These are phyloP conservation scores for Penicillium tannophilum DNA, from an alignment of 495 filamentous ascomycete species.

Conservation along the genomic window DNA sequence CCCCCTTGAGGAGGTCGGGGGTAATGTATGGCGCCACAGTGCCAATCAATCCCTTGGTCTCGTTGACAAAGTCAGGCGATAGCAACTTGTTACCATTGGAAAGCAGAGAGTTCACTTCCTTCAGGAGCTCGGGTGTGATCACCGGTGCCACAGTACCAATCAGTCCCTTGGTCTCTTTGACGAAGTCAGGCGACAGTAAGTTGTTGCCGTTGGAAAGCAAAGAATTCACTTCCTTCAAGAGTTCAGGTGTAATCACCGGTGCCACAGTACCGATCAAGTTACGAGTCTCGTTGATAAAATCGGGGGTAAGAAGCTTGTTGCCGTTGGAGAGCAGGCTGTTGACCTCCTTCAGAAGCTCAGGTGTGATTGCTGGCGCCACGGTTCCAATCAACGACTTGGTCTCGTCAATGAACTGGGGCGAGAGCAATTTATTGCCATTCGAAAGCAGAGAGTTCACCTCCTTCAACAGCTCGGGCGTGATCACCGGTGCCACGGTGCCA, in stretches of 20 bases:
- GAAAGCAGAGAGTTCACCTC: slow-evolving; percentile 41
- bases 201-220: slow-evolving; percentile 43
- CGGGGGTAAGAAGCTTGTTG: slow-evolving; percentile 37
- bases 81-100: slow-evolving; percentile 43
- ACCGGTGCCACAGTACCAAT: slow-evolving; percentile 40
- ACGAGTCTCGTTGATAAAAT: slow-evolving; percentile 40
- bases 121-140: slow-evolving; percentile 47
- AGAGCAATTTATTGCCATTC: slow-evolving; percentile 44
- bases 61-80: slow-evolving; percentile 41
- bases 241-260: slow-evolving; percentile 37
- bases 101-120: slow-evolving; percentile 43
- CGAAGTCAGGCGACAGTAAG: slow-evolving; percentile 29
- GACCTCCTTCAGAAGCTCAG: slow-evolving; percentile 20
- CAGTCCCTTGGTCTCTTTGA: slow-evolving; percentile 39
- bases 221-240: slow-evolving; percentile 40
- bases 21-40: slow-evolving; percentile 11
- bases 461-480: slow-evolving; percentile 46
- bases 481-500: slow-evolving; percentile 35
- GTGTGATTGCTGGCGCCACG: slow-evolving; percentile 5
- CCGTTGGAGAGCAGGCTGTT: slow-evolving; percentile 34
- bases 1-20: slow-evolving; percentile 13
- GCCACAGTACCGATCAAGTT: slow-evolving; percentile 23
- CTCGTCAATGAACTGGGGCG: slow-evolving; percentile 43
- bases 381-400: slow-evolving; percentile 42
- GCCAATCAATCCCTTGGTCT: slow-evolving; percentile 45